Evolutionary conservation across 352 stramenopile species (phyloP).

Genomic region (Phytophthora fragariaefolia): DNA sequence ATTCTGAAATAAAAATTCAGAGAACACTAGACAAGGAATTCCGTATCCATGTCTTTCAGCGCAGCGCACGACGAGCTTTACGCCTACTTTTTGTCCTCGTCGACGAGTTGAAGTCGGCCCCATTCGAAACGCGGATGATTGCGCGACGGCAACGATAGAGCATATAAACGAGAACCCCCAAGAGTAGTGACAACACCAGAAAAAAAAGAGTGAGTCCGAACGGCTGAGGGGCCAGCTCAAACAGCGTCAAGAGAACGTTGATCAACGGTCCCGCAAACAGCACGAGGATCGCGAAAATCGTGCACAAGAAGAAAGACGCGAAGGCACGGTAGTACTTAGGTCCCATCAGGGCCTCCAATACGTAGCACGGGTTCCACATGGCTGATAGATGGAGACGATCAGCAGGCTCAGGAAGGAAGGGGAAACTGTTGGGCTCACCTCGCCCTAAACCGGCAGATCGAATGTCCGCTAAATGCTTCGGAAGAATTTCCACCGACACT

Average conservation of each 20-base stretch:
- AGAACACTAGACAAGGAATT: too few relatives aligned
- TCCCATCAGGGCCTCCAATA: slow-evolving; percentile 79
- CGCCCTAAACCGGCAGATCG: slow-evolving; percentile 78
- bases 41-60: too few relatives aligned
- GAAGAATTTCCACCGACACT: slow-evolving; percentile 80
- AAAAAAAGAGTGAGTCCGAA: slow-evolving; percentile 70
- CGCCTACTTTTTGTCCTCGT: slow-evolving; percentile 24
- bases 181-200: slow-evolving; percentile 43
- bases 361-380: slow-evolving; percentile 87
- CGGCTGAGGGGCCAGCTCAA: slow-evolving; percentile 67
- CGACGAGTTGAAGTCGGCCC: slow-evolving; percentile 23
- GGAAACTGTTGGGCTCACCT: slow-evolving; percentile 84
- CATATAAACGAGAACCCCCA: slow-evolving; percentile 53
- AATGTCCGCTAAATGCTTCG: slow-evolving; percentile 55
- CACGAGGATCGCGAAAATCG: slow-evolving; percentile 58
- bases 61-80: slow-evolving; percentile 29
- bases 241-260: slow-evolving; percentile 70
- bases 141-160: slow-evolving; percentile 66
- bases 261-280: slow-evolving; percentile 77
- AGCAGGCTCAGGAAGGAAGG: slow-evolving; percentile 70
- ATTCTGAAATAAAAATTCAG: too few relatives aligned
- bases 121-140: slow-evolving; percentile 35
- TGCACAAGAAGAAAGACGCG: slow-evolving; percentile 67
- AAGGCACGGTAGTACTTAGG: slow-evolving; percentile 78
- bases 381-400: slow-evolving; percentile 77